Base-by-base conservation (phyloP, 345 rosid genomes). In the Citrus medica region DNA sequence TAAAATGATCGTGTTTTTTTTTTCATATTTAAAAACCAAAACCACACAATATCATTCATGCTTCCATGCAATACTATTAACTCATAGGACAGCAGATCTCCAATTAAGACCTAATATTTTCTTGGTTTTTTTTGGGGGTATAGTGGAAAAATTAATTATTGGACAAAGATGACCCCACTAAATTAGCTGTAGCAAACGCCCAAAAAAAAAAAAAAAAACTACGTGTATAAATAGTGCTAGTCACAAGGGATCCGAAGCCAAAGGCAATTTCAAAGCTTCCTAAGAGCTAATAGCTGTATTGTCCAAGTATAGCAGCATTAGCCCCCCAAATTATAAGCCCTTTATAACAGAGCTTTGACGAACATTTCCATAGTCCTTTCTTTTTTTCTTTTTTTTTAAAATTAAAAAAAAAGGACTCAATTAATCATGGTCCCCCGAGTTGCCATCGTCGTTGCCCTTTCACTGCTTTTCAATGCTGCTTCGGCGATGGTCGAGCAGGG, bases 391-490 rank as follows among this genome's bases (percentile, higher is more conserved):
- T 42, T 42, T 9, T 40, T 40, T 35, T 33, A 1, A 0, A 35
- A 35, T 35, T 35, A 17, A 17, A 17, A 53, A 5, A 6, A 53
- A 17, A 17, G 51, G 51, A 13, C 51, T 46, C 51, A 16, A 4
- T 3, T 24, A 32, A 74, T 40, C 38, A 78, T 81, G 73, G 69
- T 68, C 55, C 22, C 76, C 17, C 51, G 19, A 0, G 21, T 46
- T 30, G 51, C 79, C 71, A 56, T 67, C 83, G 22, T 70, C 27
- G 13, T 42, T 62, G 13, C 7, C n/a, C n/a, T 82, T 32, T 69
- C 82, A 8, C 51, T 82, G 46, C 51, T 86, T 16, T 75, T 86
- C 32, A 66, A 30, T n/a, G 42, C 51, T 4, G 82, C 81, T 74
- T 80, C 75, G 4, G 85, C 81, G 22, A 9, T 22, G 8, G 3